Evolutionary conservation across 2,329 filamentous ascomycete genomes (phyloP).

Genomic region (Ophioceras dolichostomum): DNA sequence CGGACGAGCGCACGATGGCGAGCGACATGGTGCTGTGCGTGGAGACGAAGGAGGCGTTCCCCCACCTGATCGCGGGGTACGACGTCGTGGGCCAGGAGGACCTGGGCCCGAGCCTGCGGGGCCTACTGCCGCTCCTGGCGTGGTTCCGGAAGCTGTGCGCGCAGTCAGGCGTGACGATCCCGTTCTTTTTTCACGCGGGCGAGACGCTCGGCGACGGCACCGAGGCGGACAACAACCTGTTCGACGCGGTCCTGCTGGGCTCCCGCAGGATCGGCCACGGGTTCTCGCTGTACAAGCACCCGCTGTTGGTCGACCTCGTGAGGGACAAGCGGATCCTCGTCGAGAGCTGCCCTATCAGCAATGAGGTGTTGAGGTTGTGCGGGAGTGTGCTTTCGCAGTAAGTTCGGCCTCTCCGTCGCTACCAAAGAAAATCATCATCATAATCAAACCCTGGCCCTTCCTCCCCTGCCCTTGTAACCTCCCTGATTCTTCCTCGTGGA

Average conservation of each 20-base stretch:
- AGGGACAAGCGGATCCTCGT: constrained; percentile 80
- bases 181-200: constrained; percentile 93
- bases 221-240: constrained; percentile 68
- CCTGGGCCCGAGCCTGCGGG: constrained; percentile 58
- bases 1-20: constrained; percentile 53
- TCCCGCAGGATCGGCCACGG: constrained; percentile 83
- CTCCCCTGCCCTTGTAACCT: no score
- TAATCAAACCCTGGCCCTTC: no score
- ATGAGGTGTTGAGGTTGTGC: constrained; percentile 42
- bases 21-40: constrained; percentile 85
- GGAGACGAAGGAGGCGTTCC: constrained; percentile 64
- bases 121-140: constrained; percentile 74
- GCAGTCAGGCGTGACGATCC: constrained; percentile 66
- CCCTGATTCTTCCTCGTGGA: no score
- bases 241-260: constrained; percentile 77
- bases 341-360: constrained; percentile 84
- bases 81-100: constrained; percentile 88
- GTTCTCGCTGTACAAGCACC: constrained; percentile 84
- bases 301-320: constrained; percentile 75
- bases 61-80: constrained; percentile 72
- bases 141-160: constrained; percentile 86
- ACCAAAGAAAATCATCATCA: no score
- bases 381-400: constrained; percentile 11
- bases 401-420: no score
- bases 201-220: constrained; percentile 70